These are phyloP conservation scores for Sclerotinia minor DNA, from an alignment of 2,329 filamentous ascomycete genomes.

Conservation along the genomic window DNA sequence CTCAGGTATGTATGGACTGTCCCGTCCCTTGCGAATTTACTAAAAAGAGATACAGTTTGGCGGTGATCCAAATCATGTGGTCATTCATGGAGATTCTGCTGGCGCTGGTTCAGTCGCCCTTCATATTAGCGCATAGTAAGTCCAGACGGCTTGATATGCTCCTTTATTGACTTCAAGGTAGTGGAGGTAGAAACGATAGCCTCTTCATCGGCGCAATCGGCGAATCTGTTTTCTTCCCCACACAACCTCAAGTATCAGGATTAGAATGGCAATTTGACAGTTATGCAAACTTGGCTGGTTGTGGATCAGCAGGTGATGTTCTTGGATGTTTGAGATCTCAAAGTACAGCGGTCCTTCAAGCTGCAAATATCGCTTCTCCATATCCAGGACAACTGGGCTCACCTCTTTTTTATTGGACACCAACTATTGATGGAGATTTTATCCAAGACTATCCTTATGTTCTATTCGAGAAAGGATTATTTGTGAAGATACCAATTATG, in stretches of 20 bases:
- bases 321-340: constrained; percentile 45
- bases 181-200: constrained; percentile 36
- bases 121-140: constrained; percentile 41
- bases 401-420: constrained; percentile 47
- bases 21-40: neutral
- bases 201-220: constrained; percentile 40
- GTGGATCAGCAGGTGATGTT: constrained; percentile 35
- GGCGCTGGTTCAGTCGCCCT: constrained; percentile 49
- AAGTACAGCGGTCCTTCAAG: constrained; percentile 44
- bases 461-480: constrained; percentile 43
- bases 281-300: constrained; percentile 42
- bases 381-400: constrained; percentile 43
- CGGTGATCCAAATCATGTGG: constrained; percentile 49
- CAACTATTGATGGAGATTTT: constrained; percentile 47
- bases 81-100: constrained; percentile 50
- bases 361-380: constrained; percentile 42
- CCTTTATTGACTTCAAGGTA: constrained; percentile 5
- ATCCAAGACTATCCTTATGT: constrained; percentile 45
- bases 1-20: constrained; percentile 42
- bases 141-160: neutral
- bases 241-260: constrained; percentile 43
- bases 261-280: constrained; percentile 47
- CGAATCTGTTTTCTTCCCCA: constrained; percentile 45
- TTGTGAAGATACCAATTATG: constrained; percentile 46
- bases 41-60: constrained; percentile 42